phyloP scores from a whole-genome alignment of 345 rosid species.

The Aquilaria malaccensis region DNA sequence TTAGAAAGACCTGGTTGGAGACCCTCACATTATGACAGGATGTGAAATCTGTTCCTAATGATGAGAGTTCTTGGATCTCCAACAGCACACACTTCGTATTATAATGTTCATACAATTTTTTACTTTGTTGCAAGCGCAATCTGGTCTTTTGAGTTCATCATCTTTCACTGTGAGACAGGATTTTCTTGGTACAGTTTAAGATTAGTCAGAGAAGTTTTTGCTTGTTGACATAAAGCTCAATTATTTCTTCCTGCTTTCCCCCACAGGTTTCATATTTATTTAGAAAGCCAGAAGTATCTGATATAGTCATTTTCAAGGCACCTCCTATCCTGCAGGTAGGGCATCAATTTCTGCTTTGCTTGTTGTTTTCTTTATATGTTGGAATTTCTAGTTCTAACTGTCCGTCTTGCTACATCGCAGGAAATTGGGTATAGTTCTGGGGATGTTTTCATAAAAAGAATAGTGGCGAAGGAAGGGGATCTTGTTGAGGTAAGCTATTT shows the following conservation, averaged over 20 bases:
- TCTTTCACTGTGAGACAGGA: too few species aligned
- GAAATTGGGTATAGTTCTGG: constrained; percentile 53
- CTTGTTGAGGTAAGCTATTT: constrained; percentile 61
- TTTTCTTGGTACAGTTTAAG: neutral
- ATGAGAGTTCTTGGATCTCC: too few species aligned
- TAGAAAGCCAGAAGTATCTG: constrained; percentile 77
- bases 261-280: constrained; percentile 73
- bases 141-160: too few species aligned
- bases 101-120: too few species aligned
- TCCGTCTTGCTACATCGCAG: constrained; percentile 24
- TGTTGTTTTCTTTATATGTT: neutral
- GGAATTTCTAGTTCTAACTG: constrained; percentile 5
- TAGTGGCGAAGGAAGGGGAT: constrained; percentile 90
- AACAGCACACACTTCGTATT: too few species aligned
- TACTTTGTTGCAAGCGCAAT: too few species aligned
- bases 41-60: too few species aligned
- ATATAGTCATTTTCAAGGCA: constrained; percentile 80
- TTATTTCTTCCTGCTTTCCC: constrained; percentile 9
- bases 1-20: too few species aligned
- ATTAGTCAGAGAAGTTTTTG: neutral
- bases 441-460: constrained; percentile 81
- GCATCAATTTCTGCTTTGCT: neutral
- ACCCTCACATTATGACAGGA: too few species aligned
- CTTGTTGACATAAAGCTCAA: neutral
- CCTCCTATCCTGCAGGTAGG: constrained; percentile 72